Conservation (phyloP, 352 stramenopile species). For the Pythium plurisporium region DNA sequence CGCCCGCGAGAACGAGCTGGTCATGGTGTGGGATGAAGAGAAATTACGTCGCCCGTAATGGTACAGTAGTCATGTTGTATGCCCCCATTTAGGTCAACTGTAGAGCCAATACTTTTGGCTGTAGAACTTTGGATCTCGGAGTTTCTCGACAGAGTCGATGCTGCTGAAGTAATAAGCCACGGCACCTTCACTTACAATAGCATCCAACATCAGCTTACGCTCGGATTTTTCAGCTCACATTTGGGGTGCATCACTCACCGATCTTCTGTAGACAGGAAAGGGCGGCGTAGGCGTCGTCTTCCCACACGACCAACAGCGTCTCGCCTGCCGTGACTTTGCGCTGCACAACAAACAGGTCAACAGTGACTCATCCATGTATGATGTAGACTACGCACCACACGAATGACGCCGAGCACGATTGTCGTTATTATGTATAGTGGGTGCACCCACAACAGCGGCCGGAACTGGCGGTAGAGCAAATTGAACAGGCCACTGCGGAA, state of each 20-base stretch:
- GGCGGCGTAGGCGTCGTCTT: constrained; percentile 31
- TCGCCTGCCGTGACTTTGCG: constrained; percentile 21
- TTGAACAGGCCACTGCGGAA: constrained; percentile 67
- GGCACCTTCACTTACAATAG: constrained; percentile 26
- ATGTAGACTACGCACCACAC: constrained; percentile 39
- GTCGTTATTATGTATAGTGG: constrained; percentile 49
- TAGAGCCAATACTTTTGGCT: constrained; percentile 46
- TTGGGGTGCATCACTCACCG: constrained; percentile 14
- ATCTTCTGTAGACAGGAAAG: constrained; percentile 59
- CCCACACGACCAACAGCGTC: constrained; percentile 38
- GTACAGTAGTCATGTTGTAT: not conserved
- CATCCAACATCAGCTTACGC: not conserved
- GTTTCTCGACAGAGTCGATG: constrained; percentile 43
- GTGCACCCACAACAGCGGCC: constrained; percentile 36
- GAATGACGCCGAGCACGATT: constrained; percentile 31
- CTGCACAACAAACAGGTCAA: not conserved
- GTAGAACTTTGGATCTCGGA: constrained; percentile 53
- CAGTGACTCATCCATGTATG: not conserved
- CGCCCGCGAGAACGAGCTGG: constrained; percentile 78
- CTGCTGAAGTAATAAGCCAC: constrained; percentile 49
- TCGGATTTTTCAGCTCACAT: not conserved
- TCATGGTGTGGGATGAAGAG: constrained; percentile 81
- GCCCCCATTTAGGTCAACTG: constrained; percentile 21
- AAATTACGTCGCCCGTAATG: constrained; percentile 5
- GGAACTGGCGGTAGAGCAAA: constrained; percentile 56